These are phyloP conservation scores for Fusarium caatingaense DNA, from an alignment of 2,329 filamentous ascomycete species.

Conservation along the genomic window DNA sequence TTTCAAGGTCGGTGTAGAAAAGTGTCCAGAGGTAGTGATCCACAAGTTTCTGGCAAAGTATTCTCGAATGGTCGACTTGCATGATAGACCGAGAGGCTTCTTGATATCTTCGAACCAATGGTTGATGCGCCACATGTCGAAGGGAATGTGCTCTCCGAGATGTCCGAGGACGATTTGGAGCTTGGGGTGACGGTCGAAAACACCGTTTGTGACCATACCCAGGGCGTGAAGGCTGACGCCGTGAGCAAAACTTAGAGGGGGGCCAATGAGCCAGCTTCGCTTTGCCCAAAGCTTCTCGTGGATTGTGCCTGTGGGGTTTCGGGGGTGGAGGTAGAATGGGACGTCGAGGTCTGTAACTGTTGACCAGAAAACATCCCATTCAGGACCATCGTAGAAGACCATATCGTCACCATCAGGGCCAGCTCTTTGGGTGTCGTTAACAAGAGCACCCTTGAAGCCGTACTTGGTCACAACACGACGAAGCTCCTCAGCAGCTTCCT, in stretches of 20 bases:
- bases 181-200: constrained; percentile 61
- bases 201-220: constrained; percentile 61
- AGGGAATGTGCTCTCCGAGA: constrained; percentile 61
- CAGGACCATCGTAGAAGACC: constrained; percentile 72
- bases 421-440: constrained; percentile 71
- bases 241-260: constrained; percentile 68
- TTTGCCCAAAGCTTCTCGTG: constrained; percentile 69
- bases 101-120: constrained; percentile 68
- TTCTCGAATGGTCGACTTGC: constrained; percentile 62
- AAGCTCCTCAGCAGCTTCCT: constrained; percentile 62
- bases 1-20: constrained; percentile 63
- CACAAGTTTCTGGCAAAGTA: constrained; percentile 68
- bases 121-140: constrained; percentile 62
- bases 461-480: constrained; percentile 64
- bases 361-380: constrained; percentile 72
- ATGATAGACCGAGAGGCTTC: constrained; percentile 60
- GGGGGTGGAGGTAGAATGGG: constrained; percentile 72
- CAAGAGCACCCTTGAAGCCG: constrained; percentile 71
- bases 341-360: constrained; percentile 69
- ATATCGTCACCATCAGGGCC: constrained; percentile 68
- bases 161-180: constrained; percentile 61
- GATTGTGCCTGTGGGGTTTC: constrained; percentile 66
- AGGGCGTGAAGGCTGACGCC: constrained; percentile 69
- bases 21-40: constrained; percentile 68
- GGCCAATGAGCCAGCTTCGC: constrained; percentile 69